A percentile compares a stretch with the other conserved stretches of the same genome.
phyloP scores from a whole-genome alignment of 2,329 filamentous ascomycete genomes.

The Chaetomiaceae sp. region DNA sequence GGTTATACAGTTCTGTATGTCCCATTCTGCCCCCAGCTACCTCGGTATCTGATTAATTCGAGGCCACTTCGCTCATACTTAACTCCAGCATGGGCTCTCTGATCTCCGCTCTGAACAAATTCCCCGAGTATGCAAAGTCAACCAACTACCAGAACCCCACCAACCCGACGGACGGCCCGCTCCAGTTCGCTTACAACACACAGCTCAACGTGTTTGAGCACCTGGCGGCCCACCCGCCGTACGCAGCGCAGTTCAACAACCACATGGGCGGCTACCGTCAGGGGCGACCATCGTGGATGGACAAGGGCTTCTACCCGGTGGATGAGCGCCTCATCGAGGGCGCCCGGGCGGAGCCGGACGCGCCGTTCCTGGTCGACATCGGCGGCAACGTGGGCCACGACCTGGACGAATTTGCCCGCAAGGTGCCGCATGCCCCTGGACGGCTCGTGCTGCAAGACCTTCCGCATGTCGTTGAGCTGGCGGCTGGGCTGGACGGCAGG shows the following conservation, averaged over 20 bases:
- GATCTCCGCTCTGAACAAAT: no score
- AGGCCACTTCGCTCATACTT: no score
- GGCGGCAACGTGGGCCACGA: conserved; percentile 37
- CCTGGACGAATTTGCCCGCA: conserved; percentile 31
- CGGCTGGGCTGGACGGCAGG: conserved; percentile 20
- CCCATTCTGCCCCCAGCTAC: no score
- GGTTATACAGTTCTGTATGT: no score
- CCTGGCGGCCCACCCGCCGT: conserved; percentile 28
- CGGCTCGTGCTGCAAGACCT: conserved; percentile 32
- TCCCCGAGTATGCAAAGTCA: no score
- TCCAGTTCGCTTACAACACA: conserved; percentile 30
- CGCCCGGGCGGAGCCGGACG: background rate
- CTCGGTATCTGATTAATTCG: no score
- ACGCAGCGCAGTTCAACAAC: conserved; percentile 32
- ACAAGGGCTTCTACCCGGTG: conserved; percentile 35
- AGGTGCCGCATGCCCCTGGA: conserved; percentile 26
- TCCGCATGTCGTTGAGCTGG: conserved; percentile 20
- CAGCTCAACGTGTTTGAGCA: conserved; percentile 31
- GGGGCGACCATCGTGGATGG: conserved; percentile 35
- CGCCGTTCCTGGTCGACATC: conserved; percentile 32
- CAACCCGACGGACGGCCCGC: conserved; percentile 30
- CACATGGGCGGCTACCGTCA: conserved; percentile 37
- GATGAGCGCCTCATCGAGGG: conserved; percentile 27
- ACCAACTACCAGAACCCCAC: conserved; percentile 33
- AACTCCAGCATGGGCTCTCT: no score